Evolutionary conservation across 1,284 basidiomycete genomes (phyloP).

Genomic region (Mycena sp.): DNA sequence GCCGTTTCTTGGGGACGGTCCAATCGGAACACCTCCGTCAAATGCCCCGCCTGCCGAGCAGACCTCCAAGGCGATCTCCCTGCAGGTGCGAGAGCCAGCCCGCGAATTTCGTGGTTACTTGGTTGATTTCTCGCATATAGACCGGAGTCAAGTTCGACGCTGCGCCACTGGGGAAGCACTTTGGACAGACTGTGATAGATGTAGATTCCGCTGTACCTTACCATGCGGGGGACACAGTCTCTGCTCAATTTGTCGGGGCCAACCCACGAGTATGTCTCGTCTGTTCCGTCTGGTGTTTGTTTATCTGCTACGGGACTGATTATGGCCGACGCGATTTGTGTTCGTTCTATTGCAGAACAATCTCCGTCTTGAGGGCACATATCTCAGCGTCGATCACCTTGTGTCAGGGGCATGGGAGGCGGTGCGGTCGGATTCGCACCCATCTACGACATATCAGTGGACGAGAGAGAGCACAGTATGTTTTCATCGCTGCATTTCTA

Average conservation of each 20-base stretch:
- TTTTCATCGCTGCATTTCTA: background rate
- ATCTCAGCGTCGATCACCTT: constrained; percentile 72
- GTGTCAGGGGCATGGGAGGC: constrained; percentile 57
- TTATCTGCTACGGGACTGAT: constrained; percentile 9
- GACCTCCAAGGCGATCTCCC: constrained; percentile 72
- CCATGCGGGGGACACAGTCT: constrained; percentile 65
- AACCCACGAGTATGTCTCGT: constrained; percentile 69
- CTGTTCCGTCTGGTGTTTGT: constrained; percentile 32
- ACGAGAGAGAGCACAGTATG: constrained; percentile 54
- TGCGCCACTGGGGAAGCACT: constrained; percentile 63
- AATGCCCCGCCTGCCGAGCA: constrained; percentile 75
- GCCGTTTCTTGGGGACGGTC: constrained; percentile 65
- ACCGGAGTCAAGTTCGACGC: constrained; percentile 69
- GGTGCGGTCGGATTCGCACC: constrained; percentile 81
- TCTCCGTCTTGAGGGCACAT: constrained; percentile 77
- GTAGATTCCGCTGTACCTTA: constrained; percentile 60
- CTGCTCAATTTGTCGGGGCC: constrained; percentile 76
- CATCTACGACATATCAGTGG: constrained; percentile 81
- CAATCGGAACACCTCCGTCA: constrained; percentile 55
- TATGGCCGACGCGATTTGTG: constrained; percentile 5
- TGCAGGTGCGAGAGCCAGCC: constrained; percentile 36
- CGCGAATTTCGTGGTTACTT: background rate
- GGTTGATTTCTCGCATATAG: constrained; percentile 39
- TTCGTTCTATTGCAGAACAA: constrained; percentile 68
- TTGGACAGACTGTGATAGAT: constrained; percentile 74